phyloP scores from a whole-genome alignment of 306 rosid species.

The Medicago arabica region DNA sequence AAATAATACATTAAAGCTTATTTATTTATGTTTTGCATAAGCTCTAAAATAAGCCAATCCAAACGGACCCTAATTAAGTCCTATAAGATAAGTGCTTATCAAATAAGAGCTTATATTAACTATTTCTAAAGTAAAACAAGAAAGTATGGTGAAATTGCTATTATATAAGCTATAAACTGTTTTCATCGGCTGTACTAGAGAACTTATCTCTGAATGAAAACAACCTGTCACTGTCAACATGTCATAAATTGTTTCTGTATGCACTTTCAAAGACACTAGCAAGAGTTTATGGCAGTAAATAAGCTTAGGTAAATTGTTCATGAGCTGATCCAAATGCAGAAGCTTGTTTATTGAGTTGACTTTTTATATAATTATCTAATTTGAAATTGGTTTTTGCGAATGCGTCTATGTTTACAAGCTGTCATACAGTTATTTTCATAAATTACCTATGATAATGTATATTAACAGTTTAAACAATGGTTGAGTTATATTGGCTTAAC shows the following conservation, averaged over 20 bases:
- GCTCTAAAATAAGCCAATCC: no score
- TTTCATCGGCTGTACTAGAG: neutral
- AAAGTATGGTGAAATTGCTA: neutral
- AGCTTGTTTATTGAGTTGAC: neutral
- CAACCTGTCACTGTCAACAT: neutral
- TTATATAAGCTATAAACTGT: neutral
- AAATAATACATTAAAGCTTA: no score
- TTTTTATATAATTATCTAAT: neutral
- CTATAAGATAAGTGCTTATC: no score
- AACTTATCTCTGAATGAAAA: neutral
- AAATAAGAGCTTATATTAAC: neutral
- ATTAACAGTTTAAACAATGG: neutral
- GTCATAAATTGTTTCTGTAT: neutral
- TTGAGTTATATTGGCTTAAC: neutral
- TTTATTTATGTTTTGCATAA: no score
- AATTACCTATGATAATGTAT: neutral
- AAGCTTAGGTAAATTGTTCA: neutral
- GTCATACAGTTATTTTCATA: neutral
- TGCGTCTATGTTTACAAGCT: neutral
- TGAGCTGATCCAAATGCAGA: neutral
- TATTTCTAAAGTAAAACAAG: neutral
- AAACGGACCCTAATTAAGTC: no score
- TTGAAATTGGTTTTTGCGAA: no score
- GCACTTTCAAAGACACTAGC: neutral
- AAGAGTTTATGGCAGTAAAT: neutral